These are phyloP conservation scores for Geotrichum klebahnii DNA, from an alignment of 1,139 yeast genomes.

Conservation along the genomic window DNA sequence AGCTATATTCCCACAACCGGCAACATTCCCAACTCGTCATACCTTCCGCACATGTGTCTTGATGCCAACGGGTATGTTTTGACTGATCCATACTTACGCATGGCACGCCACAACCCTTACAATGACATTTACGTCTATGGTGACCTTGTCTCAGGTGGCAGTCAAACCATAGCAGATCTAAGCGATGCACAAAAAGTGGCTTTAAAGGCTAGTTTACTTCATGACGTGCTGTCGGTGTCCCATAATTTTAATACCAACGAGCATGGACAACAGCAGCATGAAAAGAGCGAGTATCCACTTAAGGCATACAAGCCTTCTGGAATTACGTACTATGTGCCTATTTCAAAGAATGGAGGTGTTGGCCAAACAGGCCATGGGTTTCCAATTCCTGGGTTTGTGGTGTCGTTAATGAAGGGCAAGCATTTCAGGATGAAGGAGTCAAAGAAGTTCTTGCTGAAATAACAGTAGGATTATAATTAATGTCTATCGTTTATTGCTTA, in stretches of 20 bases:
- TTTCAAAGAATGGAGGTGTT: conserved; percentile 21
- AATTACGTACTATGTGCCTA: conserved; percentile 18
- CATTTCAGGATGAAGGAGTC: conserved; percentile 16
- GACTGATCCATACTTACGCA: conserved; percentile 20
- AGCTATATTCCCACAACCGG: conserved; percentile 23
- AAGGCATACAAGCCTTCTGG: conserved; percentile 13
- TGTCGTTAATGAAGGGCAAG: conserved; percentile 19
- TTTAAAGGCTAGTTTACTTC: conserved; percentile 14
- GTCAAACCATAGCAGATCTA: conserved; percentile 18
- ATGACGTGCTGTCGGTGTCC: conserved; percentile 20
- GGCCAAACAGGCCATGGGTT: conserved; percentile 21
- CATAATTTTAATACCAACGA: no score
- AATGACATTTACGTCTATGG: conserved; percentile 21
- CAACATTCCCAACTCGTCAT: conserved; percentile 20
- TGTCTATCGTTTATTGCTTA: no score
- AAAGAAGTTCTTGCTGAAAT: no score
- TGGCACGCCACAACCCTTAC: conserved; percentile 16
- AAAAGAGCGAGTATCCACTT: conserved; percentile 7
- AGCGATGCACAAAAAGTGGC: conserved; percentile 16
- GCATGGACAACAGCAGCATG: no score
- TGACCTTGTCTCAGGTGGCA: conserved; percentile 18
- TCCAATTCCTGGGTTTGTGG: conserved; percentile 20
- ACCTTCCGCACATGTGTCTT: conserved; percentile 12
- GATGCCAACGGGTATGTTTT: conserved; percentile 20
- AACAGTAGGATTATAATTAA: no score